Percentiles rank a stretch among this genome's conserved stretches.
Conservation (phyloP, 495 filamentous ascomycete genomes). For the Viridothelium virens region DNA sequence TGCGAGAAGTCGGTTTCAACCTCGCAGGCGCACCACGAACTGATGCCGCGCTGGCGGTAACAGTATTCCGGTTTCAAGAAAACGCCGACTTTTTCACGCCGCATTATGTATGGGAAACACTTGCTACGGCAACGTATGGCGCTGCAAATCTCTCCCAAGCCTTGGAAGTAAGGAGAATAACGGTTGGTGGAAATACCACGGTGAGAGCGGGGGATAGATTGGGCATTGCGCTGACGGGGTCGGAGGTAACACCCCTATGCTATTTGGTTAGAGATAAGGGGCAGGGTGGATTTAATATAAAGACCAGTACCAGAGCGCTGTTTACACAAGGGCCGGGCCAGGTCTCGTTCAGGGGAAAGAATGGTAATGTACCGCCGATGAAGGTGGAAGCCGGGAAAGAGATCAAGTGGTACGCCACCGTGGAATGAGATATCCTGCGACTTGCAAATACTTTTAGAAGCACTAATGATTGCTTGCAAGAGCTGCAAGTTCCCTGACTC, state of each 20-base stretch:
- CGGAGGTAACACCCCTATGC: slow-evolving; percentile 11
- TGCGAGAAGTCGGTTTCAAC: slow-evolving; percentile 6
- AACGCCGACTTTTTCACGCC: slow-evolving; percentile 12
- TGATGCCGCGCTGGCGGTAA: background rate
- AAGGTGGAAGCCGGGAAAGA: background rate
- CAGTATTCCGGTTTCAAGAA: slow-evolving; percentile 10
- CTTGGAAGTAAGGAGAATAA: background rate
- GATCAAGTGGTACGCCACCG: background rate
- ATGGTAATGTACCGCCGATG: background rate
- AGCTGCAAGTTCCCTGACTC: too few relatives aligned
- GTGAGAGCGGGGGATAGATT: slow-evolving; percentile 8
- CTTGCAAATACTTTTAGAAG: too few relatives aligned
- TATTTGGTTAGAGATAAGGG: background rate
- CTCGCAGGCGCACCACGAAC: background rate
- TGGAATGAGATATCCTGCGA: background rate
- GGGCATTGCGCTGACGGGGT: slow-evolving; percentile 9
- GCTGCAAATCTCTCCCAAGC: background rate
- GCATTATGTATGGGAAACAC: slow-evolving; percentile 6
- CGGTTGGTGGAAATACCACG: slow-evolving; percentile 6
- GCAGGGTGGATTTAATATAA: background rate
- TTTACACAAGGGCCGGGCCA: background rate
- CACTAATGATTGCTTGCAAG: too few relatives aligned
- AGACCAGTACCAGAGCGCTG: background rate
- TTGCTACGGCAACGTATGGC: slow-evolving; percentile 9
- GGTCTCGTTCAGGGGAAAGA: background rate